Evolutionary conservation across 129 eudicot genomes (phyloP), one percentile per base, ranked within the genome.

Genomic region (Erigeron canadensis): DNA sequence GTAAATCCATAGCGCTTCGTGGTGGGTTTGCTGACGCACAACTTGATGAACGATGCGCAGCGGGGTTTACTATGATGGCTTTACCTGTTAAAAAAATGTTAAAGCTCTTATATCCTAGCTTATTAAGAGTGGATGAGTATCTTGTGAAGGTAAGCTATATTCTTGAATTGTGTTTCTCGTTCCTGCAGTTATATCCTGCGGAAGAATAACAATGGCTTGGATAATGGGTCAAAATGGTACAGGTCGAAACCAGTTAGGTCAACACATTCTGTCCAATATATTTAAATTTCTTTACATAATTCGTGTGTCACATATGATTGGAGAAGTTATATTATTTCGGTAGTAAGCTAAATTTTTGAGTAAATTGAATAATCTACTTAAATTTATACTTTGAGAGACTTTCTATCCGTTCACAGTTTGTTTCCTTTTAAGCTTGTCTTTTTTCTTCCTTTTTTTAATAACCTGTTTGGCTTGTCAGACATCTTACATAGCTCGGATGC

Each of bases 1-100:
- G 85, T 65, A 95, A 95, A 77, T 90, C 99, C 28, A 79, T 82
- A 13, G 83, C 99, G 15, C 85, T 95, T 72, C 97, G 99, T 67
- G 97, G 97, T 57, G 96, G 99, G 16, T 86, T 84, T 79, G 89
- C 91, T 42, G 97, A 90, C 78, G 94, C 73, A 5, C 94, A 82
- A 80, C 89, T 95, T 44, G 99, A 95, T 81, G 99, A 95, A 71
- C 91, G 96, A 15, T 90, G 99, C 81, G 97, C 96, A 53, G 96
- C 87, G 37, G 99, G 97, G 18, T 87, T 80, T 72, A 95, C 99
- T 77, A 84, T 90, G 93, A 95, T 95, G 99, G 88, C 99, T 62
- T 87, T 95, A 71, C 99, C 97, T 18, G 99, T 90, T 58, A 86
- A 83, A 65, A 86, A 74, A 59, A 77, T 95, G 83, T 79, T 95